Evolutionary conservation across 225 moss, liverwort and hornwort species (phyloP).

Genomic region (Marchantia polymorpha): DNA sequence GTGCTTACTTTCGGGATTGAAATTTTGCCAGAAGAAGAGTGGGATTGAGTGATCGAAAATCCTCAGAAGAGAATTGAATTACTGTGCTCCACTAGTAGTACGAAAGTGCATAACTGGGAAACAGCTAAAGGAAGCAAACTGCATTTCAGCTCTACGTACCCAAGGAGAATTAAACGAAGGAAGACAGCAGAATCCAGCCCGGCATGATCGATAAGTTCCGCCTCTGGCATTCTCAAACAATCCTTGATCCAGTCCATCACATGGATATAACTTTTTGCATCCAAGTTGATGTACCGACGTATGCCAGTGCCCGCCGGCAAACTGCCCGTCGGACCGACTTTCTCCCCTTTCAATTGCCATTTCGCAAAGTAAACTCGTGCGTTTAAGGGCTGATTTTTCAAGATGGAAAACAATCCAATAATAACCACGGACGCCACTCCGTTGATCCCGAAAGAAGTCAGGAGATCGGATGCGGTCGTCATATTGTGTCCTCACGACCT

Average conservation of each 20-base stretch:
- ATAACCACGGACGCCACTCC: slow-evolving; percentile 45
- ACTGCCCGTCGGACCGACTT: slow-evolving; percentile 41
- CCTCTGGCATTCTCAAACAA: slow-evolving; percentile 72
- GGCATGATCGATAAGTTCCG: slow-evolving; percentile 66
- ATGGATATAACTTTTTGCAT: slow-evolving; percentile 66
- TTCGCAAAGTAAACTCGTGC: slow-evolving; percentile 77
- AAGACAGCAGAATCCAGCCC: slow-evolving; percentile 81
- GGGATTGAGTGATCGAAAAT: no score
- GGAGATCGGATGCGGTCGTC: slow-evolving; percentile 45
- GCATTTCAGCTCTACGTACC: slow-evolving; percentile 36
- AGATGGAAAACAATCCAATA: slow-evolving; percentile 51
- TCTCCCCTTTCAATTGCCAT: slow-evolving; percentile 55
- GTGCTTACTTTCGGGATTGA: no score
- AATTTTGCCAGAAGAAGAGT: no score
- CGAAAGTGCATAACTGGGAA: no score
- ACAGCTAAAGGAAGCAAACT: no score
- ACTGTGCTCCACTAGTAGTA: no score
- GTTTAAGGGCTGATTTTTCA: slow-evolving; percentile 88
- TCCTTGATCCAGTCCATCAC: slow-evolving; percentile 88
- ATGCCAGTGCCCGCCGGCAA: slow-evolving; percentile 25
- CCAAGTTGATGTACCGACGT: slow-evolving; percentile 67
- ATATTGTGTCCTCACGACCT: slow-evolving; percentile 22
- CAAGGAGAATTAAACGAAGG: slow-evolving; percentile 65
- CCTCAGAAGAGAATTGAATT: no score
- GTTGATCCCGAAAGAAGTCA: slow-evolving; percentile 75